Percentiles rank a stretch among this genome's conserved stretches.
These are phyloP conservation scores for Macadamia tetraphylla DNA, from an alignment of 164 flowering plant genomes.

Conservation along the genomic window DNA sequence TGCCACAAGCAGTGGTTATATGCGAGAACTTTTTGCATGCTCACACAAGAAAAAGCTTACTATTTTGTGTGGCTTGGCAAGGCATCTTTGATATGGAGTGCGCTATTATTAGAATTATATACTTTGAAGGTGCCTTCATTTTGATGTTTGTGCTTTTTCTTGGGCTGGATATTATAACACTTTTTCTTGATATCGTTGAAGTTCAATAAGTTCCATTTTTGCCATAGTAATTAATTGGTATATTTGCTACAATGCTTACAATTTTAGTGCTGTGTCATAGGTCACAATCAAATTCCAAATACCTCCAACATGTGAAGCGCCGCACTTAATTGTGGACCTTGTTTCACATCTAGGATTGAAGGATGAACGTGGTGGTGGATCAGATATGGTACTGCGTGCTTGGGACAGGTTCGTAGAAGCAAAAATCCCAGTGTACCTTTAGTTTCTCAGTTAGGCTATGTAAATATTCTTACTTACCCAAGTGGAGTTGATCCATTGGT, in stretches of 20 bases:
- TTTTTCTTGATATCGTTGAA: neutral
- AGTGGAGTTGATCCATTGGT: no score
- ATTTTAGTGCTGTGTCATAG: slow-evolving; percentile 29
- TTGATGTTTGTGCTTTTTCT: neutral
- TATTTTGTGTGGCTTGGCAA: no score
- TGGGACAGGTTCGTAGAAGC: slow-evolving; percentile 70
- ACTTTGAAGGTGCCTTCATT: no score
- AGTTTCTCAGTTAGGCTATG: no score
- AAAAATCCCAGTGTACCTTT: no score
- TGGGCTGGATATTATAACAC: neutral
- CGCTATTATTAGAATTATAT: no score
- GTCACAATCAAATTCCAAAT: slow-evolving; percentile 76
- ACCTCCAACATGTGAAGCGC: slow-evolving; percentile 63
- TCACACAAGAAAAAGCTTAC: no score
- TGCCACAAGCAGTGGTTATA: no score
- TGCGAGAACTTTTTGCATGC: no score
- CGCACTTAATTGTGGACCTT: slow-evolving; percentile 64
- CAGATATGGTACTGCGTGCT: slow-evolving; percentile 76
- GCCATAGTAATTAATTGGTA: no score
- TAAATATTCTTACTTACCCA: no score
- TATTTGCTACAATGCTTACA: neutral
- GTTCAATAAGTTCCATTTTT: neutral
- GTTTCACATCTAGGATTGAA: slow-evolving; percentile 70
- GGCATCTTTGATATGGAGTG: no score
- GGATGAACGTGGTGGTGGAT: slow-evolving; percentile 53